Evolutionary conservation across 768 basidiomycete genomes (phyloP).

Genomic region (Mycena alexandri): DNA sequence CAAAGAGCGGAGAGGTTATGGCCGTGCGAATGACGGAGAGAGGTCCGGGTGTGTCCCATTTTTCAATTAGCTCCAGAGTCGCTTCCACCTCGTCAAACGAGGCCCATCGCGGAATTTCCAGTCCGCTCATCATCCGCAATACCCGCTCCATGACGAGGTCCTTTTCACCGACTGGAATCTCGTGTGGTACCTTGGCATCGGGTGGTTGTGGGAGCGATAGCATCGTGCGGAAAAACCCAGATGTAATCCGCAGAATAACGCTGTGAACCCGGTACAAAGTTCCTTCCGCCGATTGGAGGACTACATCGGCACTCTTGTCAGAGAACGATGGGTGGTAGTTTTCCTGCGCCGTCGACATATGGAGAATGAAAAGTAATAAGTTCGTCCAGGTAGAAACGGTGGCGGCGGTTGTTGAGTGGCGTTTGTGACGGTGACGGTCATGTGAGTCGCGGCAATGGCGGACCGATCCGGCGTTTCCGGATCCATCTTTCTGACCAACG

Average conservation of each 20-base stretch:
- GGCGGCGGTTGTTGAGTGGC: not conserved
- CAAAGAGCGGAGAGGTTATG: conserved; percentile 56
- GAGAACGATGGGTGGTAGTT: conserved; percentile 52
- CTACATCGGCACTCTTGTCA: conserved; percentile 55
- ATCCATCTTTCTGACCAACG: no score
- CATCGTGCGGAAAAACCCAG: conserved; percentile 53
- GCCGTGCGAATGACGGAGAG: conserved; percentile 57
- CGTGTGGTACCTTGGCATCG: conserved; percentile 15
- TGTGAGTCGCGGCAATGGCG: no score
- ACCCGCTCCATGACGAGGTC: conserved; percentile 54
- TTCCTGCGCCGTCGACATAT: conserved; percentile 10
- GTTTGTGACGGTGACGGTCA: no score
- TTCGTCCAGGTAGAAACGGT: not conserved
- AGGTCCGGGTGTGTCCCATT: conserved; percentile 61
- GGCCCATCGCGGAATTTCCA: conserved; percentile 54
- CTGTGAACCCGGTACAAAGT: conserved; percentile 59
- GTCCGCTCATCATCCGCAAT: conserved; percentile 56
- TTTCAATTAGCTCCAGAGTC: conserved; percentile 57
- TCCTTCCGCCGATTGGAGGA: conserved; percentile 57
- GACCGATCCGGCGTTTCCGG: no score
- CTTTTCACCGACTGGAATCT: conserved; percentile 48
- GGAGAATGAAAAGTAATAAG: not conserved
- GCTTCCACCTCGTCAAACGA: conserved; percentile 56
- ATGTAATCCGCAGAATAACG: conserved; percentile 56
- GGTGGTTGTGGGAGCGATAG: conserved; percentile 40